Base-by-base conservation (phyloP, 1,284 basidiomycete species). In the Ustilago curta region DNA sequence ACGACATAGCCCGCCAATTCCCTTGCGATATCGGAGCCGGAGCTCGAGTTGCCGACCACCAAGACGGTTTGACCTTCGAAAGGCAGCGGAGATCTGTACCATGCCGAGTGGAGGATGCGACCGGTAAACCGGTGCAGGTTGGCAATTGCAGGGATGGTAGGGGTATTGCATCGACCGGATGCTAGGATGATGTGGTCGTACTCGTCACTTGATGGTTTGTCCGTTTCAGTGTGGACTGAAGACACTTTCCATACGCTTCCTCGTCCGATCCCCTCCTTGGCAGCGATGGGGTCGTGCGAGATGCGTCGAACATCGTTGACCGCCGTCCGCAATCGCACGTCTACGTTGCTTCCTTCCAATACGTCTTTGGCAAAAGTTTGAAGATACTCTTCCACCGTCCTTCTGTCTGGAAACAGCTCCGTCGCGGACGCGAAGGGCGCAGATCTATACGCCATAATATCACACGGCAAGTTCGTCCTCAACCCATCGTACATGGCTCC, bases 11-110 rank as follows among this genome's bases (percentile, higher is more conserved):
- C 83, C 11, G 45, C 50, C 0, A 89, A 76, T 59, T 88, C 87
- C n/a, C 88, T 83, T 0, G 87, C 85, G 27, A 88, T 86, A 67
- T 89, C 88, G 18, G 86, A 87, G 0, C 88, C 88, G 0, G 86
- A 87, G 4, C 86, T 86, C n/a, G 84, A 85, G 31, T 87, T 87
- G 7, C 88, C 88, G 8, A 89, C 86, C 0, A 89, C 87, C 23
- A 89, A 81, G 7, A 88, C 85, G 1, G 78, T 86, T 77, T 86
- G 71, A 7, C 49, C 42, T n/a, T 52, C 50, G 18, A 78, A 85
- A 21, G 59, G 67, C 0, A 81, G 61, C 0, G 87, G 85, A 4
- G 77, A 77, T 16, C 87, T 82, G 68, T 86, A 89, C 86, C 86
- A 88, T 8, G 87, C 80, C 0, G 85, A 85, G 75, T 89, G 88